Evolutionary conservation across 1,284 basidiomycete genomes (phyloP), one percentile per base, ranked within the genome.

Genomic region (Ganoderma sinense): DNA sequence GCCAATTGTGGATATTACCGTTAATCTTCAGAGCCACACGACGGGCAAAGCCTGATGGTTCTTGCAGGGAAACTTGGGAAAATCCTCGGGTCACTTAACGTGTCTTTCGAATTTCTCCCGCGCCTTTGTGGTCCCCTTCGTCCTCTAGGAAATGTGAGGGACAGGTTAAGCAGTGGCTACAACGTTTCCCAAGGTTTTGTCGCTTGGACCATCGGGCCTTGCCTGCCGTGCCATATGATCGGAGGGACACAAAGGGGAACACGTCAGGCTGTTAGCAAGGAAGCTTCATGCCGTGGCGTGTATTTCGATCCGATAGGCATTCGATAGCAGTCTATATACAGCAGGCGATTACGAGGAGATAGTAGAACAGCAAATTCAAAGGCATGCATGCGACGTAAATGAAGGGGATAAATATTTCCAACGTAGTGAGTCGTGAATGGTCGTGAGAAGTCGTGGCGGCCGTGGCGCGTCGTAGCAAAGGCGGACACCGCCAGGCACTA

Each of bases 391-490:
- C 36, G 58, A 56, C 26, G 58, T 45, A 66, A 70, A 71, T 73
- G 68, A 73, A 73, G 41, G 48, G 58, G 64, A 75, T 75, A 72
- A 75, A 70, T 72, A 71, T 55, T 13, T 55, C 62, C 64, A 73
- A 74, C 64, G 58, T 61, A 26, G 62, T 56, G 58, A 39, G 70
- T 74, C 76, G 72, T 76, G 51, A 73, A 31, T 33, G 69, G 74
- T 76, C 76, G 74, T 78, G 64, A 72, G 43, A 69, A 65, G 39
- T 61, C 59, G 59, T 61, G 10, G 14, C 18, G 36, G 36, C 11
- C 36, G 36, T 39, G 36, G 36, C 36, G 11, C 36, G 36, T 39
- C 36, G 36, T 39, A 39, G 36, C 36, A 39, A 60, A 5, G 58
- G 58, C 20, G 2, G 55, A 16, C 29, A 33, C 18, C 20, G 31